Base-by-base conservation (phyloP, 495 filamentous ascomycete species). In the Xylaria intraflava region DNA sequence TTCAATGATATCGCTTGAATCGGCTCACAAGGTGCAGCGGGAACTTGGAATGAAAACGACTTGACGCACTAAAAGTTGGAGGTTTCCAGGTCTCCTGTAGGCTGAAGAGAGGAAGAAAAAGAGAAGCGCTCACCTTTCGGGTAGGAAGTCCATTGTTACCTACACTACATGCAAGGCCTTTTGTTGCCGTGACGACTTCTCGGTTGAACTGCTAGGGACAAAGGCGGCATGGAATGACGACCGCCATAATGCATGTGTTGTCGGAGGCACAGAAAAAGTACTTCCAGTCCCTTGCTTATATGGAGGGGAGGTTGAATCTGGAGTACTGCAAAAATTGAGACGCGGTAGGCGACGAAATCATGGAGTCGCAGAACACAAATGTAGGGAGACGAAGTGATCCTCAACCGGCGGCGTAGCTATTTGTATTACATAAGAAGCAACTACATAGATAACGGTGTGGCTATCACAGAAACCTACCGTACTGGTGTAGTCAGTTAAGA, bases 101-200 rank as follows among this genome's bases (percentile, higher is more conserved):
- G 12, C 12, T n/a, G 31, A 3, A 35, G 31, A n/a, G 31, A 12
- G 31, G 24, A 43, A 46, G 51, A 10, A 51, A 33, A 41, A 14
- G 51, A 62, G 50, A 50, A 17, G 36, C 36, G 43, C 62, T 63
- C 61, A 63, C 62, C 62, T 55, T 54, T 65, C 55, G 53, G 57
- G 62, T 29, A 52, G 52, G 31, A 58, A 61, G 31, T 65, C 62
- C 62, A 65, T 65, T 59, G 57, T 65, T 39, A 23, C 46, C 20
- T 0, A 46, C 23, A 46, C 63, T 39, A 23, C 46, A 29, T 0
- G 49, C 23, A 46, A 39, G 17, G 16, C 14, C 54, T 56, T 22
- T 41, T 44, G 40, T 51, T 36, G 29, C 12, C 12, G 30, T 44
- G 30, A 20, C 19, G 12, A 17, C 16, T 23, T 46, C 24, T 43